These are phyloP conservation scores for Phialophora chinensis DNA, from an alignment of 2,329 filamentous ascomycete genomes.

Conservation along the genomic window DNA sequence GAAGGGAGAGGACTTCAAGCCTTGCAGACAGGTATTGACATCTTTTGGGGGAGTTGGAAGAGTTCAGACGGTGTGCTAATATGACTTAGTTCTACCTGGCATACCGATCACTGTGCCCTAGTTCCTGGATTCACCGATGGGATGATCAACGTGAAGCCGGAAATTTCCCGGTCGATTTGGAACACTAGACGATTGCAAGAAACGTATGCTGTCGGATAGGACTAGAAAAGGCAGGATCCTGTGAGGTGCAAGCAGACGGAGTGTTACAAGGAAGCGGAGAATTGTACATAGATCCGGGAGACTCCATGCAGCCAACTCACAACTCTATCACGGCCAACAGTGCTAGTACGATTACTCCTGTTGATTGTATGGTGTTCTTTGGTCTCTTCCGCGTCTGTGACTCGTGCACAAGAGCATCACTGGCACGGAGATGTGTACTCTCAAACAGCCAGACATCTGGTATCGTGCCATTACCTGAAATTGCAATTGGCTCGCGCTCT, in stretches of 20 bases:
- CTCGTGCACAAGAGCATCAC: background rate
- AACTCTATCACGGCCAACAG: conserved; percentile 15
- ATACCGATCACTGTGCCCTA: conserved; percentile 97
- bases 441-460: background rate
- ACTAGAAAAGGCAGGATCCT: background rate
- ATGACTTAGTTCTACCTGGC: conserved; percentile 83
- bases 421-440: background rate
- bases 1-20: conserved; percentile 98
- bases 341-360: background rate
- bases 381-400: background rate
- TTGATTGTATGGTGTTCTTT: background rate
- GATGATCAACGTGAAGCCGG: conserved; percentile 83
- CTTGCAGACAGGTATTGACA: conserved; percentile 83
- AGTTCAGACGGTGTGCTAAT: conserved; percentile 19
- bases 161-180: conserved; percentile 57
- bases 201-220: background rate
- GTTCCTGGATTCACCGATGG: conserved; percentile 91
- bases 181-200: conserved; percentile 32
- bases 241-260: background rate
- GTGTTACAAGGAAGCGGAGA: conserved; percentile 14
- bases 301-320: conserved; percentile 26
- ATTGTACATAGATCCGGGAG: conserved; percentile 34
- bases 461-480: background rate
- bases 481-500: background rate
- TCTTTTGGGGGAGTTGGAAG: background rate